Evolutionary conservation across 2,329 filamentous ascomycete species (phyloP), one percentile per base, ranked within the genome.

Genomic region (Penicillium sp.): DNA sequence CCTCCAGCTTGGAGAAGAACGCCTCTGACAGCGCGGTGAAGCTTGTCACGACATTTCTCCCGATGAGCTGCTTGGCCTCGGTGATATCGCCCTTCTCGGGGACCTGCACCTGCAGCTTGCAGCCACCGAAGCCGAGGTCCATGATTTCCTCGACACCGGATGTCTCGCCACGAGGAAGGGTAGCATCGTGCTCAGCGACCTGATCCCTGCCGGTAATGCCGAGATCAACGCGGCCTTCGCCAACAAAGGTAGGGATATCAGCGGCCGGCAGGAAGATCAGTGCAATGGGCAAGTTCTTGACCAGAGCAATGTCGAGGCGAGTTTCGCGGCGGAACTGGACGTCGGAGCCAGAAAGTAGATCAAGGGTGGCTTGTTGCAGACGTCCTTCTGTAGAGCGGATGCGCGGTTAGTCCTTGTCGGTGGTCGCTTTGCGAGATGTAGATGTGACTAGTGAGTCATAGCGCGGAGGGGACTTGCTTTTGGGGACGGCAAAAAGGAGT

Each of bases 171-270:
- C 51, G 37, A 1, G 57, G 37, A 1, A 70, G 51, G 33, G 65
- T 50, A 30, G 83, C 81, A 67, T 89, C 85, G 68, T 95, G 85
- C 68, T 96, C 90, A 45, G 83, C 82, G 32, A 96, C 87, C 59
- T 95, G 88, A 62, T 98, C 92, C 56, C 80, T 79, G 34, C 92
- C 92, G 0, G 92, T 96, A 61, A 98, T 98, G 47, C 92, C 92
- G 11, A 98, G 74, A 60, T 95, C 89, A 32, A 95, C 87, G 46
- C 83, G 82, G 41, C 92, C 92, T 68, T 96, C 89, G 40, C 90
- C 90, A 32, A 98, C 89, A 60, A 96, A 96, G 26, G 88, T 95
- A 4, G 92, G 92, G 60, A 98, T 98, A 64, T 98, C 92, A 51
- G 88, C 89, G 25, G 90, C 92, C 18, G 92, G 92, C 16, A 98